Evolutionary conservation across 345 rosid species (phyloP).

Genomic region (Acer negundo): DNA sequence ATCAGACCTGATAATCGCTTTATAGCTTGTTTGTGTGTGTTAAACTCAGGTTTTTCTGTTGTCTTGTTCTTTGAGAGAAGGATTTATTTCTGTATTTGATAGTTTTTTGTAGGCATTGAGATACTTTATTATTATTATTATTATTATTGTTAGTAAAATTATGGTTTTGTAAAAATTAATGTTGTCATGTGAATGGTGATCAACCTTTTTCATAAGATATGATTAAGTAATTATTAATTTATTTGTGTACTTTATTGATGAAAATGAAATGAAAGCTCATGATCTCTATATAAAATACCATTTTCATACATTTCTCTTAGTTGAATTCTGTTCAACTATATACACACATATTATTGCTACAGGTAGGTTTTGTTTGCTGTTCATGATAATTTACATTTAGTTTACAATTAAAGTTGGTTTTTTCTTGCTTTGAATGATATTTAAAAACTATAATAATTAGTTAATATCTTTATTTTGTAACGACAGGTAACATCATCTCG

Average conservation of each 20-base stretch:
- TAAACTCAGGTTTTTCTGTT: neutral
- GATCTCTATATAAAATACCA: neutral
- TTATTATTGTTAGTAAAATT: no score
- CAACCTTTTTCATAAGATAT: constrained; percentile 10
- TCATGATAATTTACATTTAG: neutral
- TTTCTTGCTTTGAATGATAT: no score
- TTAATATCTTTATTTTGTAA: neutral
- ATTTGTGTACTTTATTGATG: neutral
- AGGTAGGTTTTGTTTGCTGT: no score
- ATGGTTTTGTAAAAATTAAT: no score
- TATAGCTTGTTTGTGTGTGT: neutral
- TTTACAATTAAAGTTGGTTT: neutral
- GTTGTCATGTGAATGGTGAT: neutral
- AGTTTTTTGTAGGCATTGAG: neutral
- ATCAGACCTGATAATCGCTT: no score
- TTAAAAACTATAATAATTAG: neutral
- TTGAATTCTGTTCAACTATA: constrained; percentile 4
- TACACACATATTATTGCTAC: neutral
- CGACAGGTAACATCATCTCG: constrained; percentile 76
- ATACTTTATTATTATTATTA: neutral
- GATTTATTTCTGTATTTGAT: neutral
- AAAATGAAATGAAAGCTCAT: neutral
- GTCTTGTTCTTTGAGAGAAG: neutral
- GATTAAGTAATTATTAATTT: neutral
- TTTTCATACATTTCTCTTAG: neutral